Conservation (phyloP, 371 early-diverging fungal genomes). For the Lichtheimia hyalospora region DNA sequence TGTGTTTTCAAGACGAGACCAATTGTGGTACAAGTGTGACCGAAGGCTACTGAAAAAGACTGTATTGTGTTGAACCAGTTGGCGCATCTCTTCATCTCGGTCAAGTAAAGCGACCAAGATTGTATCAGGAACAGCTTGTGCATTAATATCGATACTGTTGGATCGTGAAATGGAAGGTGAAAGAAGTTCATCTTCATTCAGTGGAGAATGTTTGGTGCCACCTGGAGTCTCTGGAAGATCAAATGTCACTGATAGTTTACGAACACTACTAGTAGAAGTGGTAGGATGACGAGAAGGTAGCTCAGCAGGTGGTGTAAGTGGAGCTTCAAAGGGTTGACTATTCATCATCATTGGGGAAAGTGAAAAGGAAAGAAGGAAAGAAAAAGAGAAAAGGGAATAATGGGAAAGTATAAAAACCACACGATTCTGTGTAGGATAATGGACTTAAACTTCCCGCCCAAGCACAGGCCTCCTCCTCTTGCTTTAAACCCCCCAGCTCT, state of each 20-base stretch:
- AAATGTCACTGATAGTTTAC: constrained; percentile 41
- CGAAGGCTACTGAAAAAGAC: constrained; percentile 28
- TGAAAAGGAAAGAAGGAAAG: constrained; percentile 3
- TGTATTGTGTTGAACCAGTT: constrained; percentile 36
- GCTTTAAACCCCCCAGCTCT: no score
- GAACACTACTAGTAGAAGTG: not conserved
- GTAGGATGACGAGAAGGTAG: not conserved
- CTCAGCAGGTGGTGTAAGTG: constrained; percentile 14
- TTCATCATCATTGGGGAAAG: not conserved
- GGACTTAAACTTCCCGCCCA: no score
- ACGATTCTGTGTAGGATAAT: no score
- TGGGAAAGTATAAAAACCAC: no score
- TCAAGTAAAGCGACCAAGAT: constrained; percentile 47
- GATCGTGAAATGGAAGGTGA: constrained; percentile 23
- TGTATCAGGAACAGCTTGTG: constrained; percentile 38
- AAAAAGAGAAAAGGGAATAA: not conserved
- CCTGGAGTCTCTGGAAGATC: constrained; percentile 27
- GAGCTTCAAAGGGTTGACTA: constrained; percentile 4
- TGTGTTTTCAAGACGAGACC: constrained; percentile 38
- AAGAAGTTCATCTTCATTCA: constrained; percentile 8
- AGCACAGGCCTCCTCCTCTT: no score
- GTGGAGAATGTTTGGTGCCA: not conserved
- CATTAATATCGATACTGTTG: constrained; percentile 37
- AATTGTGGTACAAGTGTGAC: constrained; percentile 24
- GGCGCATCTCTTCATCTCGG: constrained; percentile 45